Conservation (phyloP, 2,329 filamentous ascomycete genomes). For the Davidsoniella virescens region DNA sequence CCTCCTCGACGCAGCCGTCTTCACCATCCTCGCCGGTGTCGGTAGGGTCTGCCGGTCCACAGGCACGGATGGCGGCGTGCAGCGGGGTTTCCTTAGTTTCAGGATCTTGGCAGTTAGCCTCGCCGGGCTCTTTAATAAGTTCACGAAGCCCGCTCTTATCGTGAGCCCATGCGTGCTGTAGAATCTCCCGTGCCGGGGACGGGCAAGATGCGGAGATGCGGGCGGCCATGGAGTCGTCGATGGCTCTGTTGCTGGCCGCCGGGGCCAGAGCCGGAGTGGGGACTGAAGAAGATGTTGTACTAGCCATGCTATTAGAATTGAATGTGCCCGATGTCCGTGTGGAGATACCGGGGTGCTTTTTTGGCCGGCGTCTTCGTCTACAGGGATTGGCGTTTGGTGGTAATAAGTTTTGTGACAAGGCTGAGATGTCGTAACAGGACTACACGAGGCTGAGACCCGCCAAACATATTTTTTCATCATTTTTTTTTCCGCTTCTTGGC, state of each 20-base stretch:
- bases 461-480: neutral
- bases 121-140: slow-evolving; percentile 46
- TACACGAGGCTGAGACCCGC: neutral
- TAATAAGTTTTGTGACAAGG: neutral
- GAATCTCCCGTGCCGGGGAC: slow-evolving; percentile 31
- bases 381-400: neutral
- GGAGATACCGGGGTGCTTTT: too few relatives aligned
- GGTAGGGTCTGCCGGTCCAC: slow-evolving; percentile 28
- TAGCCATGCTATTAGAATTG: neutral
- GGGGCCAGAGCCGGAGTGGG: neutral
- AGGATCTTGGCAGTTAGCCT: slow-evolving; percentile 64
- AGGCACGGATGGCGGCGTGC: slow-evolving; percentile 76
- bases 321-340: neutral
- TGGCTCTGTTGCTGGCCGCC: slow-evolving; percentile 1
- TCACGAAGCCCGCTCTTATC: slow-evolving; percentile 51
- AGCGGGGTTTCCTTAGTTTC: slow-evolving; percentile 75
- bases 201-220: slow-evolving; percentile 39
- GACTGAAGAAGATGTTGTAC: neutral
- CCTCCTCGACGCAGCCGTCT: slow-evolving; percentile 37
- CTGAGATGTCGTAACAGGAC: neutral
- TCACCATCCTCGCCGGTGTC: slow-evolving; percentile 20
- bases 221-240: slow-evolving; percentile 34
- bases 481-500: too few relatives aligned
- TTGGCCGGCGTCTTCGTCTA: neutral
- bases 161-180: slow-evolving; percentile 39